phyloP scores from a whole-genome alignment of 2,329 filamentous ascomycete genomes.

The Venturia carpophila region DNA sequence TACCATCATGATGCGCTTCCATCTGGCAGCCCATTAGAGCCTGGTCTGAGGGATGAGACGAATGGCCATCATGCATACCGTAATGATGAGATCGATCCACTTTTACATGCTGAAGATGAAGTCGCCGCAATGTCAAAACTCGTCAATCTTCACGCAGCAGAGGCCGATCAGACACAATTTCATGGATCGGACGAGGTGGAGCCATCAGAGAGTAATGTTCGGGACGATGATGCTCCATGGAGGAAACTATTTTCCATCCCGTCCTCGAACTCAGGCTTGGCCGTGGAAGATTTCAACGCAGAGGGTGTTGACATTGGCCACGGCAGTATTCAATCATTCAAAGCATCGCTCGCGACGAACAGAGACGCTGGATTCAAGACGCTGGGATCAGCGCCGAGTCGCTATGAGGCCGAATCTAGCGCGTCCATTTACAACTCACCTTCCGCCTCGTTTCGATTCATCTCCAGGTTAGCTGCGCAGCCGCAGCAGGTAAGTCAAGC shows the following conservation, averaged over 20 bases:
- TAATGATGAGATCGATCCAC: too few relatives aligned
- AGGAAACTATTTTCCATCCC: background rate
- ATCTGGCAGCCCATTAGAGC: background rate
- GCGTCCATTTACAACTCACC: background rate
- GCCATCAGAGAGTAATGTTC: background rate
- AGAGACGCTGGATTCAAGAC: background rate
- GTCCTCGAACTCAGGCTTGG: background rate
- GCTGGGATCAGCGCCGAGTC: background rate
- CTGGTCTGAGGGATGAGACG: background rate
- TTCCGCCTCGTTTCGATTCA: slow-evolving; percentile 13
- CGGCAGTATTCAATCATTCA: background rate
- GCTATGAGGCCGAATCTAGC: background rate
- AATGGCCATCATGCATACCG: background rate
- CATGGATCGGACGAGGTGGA: background rate
- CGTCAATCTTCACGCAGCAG: background rate
- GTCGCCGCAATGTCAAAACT: background rate
- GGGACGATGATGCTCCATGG: background rate
- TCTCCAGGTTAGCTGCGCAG: background rate
- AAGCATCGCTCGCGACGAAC: background rate
- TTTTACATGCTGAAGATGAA: background rate
- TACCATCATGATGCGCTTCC: background rate
- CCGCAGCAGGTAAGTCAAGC: background rate
- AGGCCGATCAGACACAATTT: background rate
- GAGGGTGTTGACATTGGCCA: background rate
- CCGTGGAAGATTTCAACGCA: background rate